Percentiles rank a stretch among this genome's conserved stretches.
Conservation (phyloP, 257 asterid genomes). For the Gynochthodes officinalis region DNA sequence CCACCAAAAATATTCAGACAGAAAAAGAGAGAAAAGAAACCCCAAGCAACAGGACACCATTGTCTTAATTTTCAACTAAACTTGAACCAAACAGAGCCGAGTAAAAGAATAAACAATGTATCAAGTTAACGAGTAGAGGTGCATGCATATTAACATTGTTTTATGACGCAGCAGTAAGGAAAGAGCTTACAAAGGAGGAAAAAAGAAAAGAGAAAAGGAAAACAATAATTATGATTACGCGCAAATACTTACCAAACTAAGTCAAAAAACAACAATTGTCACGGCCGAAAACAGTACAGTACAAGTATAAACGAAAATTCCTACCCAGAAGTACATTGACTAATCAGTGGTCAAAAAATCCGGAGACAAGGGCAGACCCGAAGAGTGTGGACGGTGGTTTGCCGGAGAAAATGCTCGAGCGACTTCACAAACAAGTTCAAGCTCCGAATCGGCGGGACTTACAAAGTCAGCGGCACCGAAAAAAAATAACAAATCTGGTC, state of each 20-base stretch:
- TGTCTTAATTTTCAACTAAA: background rate
- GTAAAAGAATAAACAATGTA: background rate
- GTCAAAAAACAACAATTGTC: background rate
- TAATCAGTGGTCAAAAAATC: conserved; percentile 1
- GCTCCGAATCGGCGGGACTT: too few species aligned
- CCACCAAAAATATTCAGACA: background rate
- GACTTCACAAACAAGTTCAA: too few species aligned
- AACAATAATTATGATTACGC: background rate
- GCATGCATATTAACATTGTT: background rate
- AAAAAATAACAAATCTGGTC: too few species aligned
- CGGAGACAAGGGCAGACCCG: too few species aligned
- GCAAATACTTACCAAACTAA: conserved; percentile 6
- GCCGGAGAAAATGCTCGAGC: too few species aligned
- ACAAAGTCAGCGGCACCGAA: too few species aligned
- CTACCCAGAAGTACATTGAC: conserved; percentile 6
- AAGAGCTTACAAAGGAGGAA: background rate
- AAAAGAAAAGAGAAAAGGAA: background rate
- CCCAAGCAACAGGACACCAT: background rate
- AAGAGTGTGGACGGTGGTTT: too few species aligned
- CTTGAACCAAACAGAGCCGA: background rate
- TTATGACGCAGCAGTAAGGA: background rate
- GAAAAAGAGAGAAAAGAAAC: background rate
- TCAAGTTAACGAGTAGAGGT: too few species aligned
- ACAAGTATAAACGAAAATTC: background rate
- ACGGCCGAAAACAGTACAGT: background rate